A percentile compares a stretch with the other conserved stretches of the same genome.
Conservation (phyloP, 179 eudicot species). For the Spergularia azorica region DNA sequence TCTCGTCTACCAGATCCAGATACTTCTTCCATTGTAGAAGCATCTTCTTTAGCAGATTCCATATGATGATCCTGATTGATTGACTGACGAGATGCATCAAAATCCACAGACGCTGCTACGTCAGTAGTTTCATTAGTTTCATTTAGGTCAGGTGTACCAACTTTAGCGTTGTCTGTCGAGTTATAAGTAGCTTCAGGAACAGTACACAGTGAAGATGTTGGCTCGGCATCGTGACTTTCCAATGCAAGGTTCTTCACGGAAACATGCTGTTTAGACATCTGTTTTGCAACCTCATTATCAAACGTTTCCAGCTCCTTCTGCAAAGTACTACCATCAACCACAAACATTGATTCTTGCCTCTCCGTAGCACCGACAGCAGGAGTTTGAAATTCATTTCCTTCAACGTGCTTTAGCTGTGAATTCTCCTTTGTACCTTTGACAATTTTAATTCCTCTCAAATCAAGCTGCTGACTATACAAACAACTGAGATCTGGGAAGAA, state of each 20-base stretch:
- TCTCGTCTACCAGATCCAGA: slow-evolving; percentile 24
- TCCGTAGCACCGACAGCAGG: slow-evolving; percentile 29
- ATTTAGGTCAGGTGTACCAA: slow-evolving; percentile 23
- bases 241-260: slow-evolving; percentile 28
- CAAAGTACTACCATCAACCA: slow-evolving; percentile 20
- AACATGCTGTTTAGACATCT: slow-evolving; percentile 30
- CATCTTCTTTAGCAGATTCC: slow-evolving; percentile 34
- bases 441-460: slow-evolving; percentile 52
- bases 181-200: slow-evolving; percentile 31
- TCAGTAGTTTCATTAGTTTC: slow-evolving; percentile 26
- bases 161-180: slow-evolving; percentile 26
- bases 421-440: slow-evolving; percentile 32
- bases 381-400: slow-evolving; percentile 31
- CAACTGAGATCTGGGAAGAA: slow-evolving; percentile 53
- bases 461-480: slow-evolving; percentile 53
- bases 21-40: slow-evolving; percentile 30
- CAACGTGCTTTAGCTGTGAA: slow-evolving; percentile 27
- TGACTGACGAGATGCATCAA: slow-evolving; percentile 27
- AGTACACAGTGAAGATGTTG: slow-evolving; percentile 27
- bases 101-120: slow-evolving; percentile 20
- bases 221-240: slow-evolving; percentile 30
- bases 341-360: slow-evolving; percentile 15
- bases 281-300: slow-evolving; percentile 28
- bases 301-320: slow-evolving; percentile 30
- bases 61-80: slow-evolving; percentile 33